Evolutionary conservation across 73 alveolate species (phyloP).

Genomic region (Tetrahymena borealis): DNA sequence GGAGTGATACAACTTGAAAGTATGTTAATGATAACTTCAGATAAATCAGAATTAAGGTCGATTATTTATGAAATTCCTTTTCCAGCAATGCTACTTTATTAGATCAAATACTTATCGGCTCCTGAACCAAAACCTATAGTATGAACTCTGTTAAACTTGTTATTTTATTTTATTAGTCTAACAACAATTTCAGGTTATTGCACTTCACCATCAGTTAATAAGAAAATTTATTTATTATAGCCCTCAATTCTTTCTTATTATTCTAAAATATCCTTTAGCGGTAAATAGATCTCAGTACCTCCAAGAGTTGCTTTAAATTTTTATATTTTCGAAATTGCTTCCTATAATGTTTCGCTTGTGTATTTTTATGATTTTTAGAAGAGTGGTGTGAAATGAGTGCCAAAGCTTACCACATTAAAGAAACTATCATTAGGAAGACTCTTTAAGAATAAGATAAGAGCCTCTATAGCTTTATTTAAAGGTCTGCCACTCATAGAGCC

Average conservation of each 20-base stretch:
- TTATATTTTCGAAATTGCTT: constrained; percentile 42
- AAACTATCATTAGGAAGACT: constrained; percentile 57
- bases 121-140: constrained; percentile 56
- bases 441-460: constrained; percentile 57
- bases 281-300: constrained; percentile 75
- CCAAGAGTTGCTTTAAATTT: constrained; percentile 77
- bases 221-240: constrained; percentile 63
- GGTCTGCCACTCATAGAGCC: constrained; percentile 71
- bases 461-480: constrained; percentile 53
- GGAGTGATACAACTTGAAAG: constrained; percentile 44
- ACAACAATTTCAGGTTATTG: constrained; percentile 57
- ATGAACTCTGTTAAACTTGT: constrained; percentile 36
- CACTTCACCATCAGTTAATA: constrained; percentile 95
- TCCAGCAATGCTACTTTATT: constrained; percentile 56
- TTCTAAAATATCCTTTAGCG: constrained; percentile 53
- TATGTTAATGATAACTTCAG: constrained; percentile 43
- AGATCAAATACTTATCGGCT: constrained; percentile 28
- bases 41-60: constrained; percentile 32
- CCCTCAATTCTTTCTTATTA: constrained; percentile 5
- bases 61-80: constrained; percentile 48
- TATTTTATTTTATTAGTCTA: constrained; percentile 35
- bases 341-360: constrained; percentile 35
- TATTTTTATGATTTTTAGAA: constrained; percentile 44
- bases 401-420: constrained; percentile 73
- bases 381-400: constrained; percentile 39